These are phyloP conservation scores for Thalassiosira delicatula DNA, from an alignment of 352 stramenopile genomes.

Conservation along the genomic window DNA sequence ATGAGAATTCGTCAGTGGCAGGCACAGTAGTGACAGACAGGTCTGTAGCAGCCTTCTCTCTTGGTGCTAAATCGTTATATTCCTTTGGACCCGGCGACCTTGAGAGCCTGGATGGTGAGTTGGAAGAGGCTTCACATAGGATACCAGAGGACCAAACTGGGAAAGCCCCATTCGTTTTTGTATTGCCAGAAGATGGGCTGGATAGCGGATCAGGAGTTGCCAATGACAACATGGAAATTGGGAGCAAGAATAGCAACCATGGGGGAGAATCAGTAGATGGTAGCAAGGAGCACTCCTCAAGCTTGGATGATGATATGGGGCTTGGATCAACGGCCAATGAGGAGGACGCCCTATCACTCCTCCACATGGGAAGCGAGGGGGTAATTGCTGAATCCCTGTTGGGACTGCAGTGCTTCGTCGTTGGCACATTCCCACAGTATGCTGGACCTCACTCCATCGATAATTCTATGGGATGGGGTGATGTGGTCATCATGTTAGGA, in stretches of 20 bases:
- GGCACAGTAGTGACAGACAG: not conserved
- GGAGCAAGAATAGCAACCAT: not conserved
- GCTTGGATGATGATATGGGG: not conserved
- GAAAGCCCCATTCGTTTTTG: not conserved
- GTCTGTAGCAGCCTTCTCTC: not conserved
- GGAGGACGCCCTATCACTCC: not conserved
- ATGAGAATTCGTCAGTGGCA: not conserved
- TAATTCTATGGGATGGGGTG: not conserved
- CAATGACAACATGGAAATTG: not conserved
- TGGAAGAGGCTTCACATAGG: not conserved
- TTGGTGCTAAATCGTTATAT: not conserved
- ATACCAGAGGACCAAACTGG: not conserved
- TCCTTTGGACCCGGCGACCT: not conserved
- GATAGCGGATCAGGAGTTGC: not conserved
- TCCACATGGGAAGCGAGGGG: not conserved
- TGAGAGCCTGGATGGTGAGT: not conserved
- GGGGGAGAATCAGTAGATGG: not conserved
- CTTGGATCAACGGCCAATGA: not conserved
- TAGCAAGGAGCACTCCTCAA: not conserved
- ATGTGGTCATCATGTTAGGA: not conserved
- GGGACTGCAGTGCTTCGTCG: not conserved
- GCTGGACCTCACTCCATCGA: not conserved
- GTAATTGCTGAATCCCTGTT: not conserved
- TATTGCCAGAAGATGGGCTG: not conserved
- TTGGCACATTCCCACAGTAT: not conserved